Evolutionary conservation across 495 filamentous ascomycete species (phyloP), one percentile per base, ranked within the genome.

Genomic region (Pyrenula massariospora): DNA sequence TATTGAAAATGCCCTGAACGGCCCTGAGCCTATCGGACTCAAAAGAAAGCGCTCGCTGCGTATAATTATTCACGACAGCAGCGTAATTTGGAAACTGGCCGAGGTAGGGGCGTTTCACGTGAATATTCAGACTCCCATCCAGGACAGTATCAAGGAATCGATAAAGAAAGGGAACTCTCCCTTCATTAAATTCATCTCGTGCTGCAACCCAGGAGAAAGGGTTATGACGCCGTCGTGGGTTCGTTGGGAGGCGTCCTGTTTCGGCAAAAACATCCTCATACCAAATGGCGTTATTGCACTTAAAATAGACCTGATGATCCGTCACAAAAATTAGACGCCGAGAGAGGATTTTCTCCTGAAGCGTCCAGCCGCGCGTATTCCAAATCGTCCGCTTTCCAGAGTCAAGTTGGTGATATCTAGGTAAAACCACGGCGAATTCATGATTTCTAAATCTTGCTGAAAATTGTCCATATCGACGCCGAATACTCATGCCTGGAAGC

Each of bases 401-500:
- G 15, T 42, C 31, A 42, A 42, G 31, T 5, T 42, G 8, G 15
- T 42, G 31, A 42, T 42, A 42, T 42, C 15, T 42, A 5, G 31
- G 31, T 8, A 42, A 42, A 42, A 15, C 31, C 31, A 42, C 31
- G 31, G 31, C 31, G 15, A 52, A 20, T 8, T 52, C 50, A 24
- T 21, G 20, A 24, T 24, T 19, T 52, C 20, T 52, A 5, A 52
- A 8, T 10, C 20, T 20, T 24, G 50, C 50, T 52, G 19, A 20
- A 52, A 21, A 52, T 52, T 52, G 50, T 42, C 31, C 8, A 20
- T 24, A 20, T 21, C 19, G 21, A 24, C 49, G 57, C 25, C 49
- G 50, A 23, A 15, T 31, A 31, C 24, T 54, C 25, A 66, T 56
- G 5, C 66, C 66, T 15, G 56, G 59, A 3, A 69, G 56, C 10